A percentile compares a stretch with the other conserved stretches of the same genome.
Conservation (phyloP, 1,139 yeast species). For the Blastobotrys petasosporus region DNA sequence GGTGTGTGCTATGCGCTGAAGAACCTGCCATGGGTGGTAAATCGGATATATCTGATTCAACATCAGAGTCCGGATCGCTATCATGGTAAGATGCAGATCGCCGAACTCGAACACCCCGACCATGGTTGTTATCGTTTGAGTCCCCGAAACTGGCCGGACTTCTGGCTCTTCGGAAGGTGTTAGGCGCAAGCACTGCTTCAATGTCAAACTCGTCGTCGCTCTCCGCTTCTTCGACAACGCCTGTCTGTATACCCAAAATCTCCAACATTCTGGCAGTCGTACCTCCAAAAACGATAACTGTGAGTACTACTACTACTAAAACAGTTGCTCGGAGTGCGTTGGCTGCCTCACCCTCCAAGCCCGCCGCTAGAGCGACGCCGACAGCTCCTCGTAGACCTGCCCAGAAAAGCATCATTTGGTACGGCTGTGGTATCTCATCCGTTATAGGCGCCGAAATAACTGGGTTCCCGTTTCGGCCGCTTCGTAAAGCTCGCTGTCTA, state of each 20-base stretch:
- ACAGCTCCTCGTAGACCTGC: slow-evolving; percentile 99
- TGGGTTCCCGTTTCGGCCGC: slow-evolving; percentile 35
- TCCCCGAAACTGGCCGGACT: background rate
- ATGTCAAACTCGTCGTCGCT: slow-evolving; percentile 95
- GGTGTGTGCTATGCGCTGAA: slow-evolving; percentile 14
- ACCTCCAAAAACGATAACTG: slow-evolving; percentile 96
- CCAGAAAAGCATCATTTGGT: slow-evolving; percentile 99
- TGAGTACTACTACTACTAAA: slow-evolving; percentile 88
- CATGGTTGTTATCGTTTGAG: background rate
- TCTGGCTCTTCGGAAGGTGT: background rate
- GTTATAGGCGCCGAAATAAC: slow-evolving; percentile 40
- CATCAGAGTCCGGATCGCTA: slow-evolving; percentile 20
- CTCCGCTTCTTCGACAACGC: slow-evolving; percentile 74
- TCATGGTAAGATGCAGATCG: slow-evolving; percentile 24
- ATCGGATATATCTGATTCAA: slow-evolving; percentile 29
- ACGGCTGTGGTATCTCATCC: slow-evolving; percentile 90
- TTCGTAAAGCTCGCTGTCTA: slow-evolving; percentile 29
- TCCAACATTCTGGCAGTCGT: slow-evolving; percentile 98
- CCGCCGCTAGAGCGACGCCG: slow-evolving; percentile 98
- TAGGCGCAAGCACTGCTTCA: slow-evolving; percentile 51
- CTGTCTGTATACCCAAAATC: slow-evolving; percentile 85
- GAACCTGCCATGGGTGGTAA: slow-evolving; percentile 31
- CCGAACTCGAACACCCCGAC: slow-evolving; percentile 17
- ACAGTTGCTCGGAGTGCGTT: slow-evolving; percentile 89
- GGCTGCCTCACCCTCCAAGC: slow-evolving; percentile 90